Evolutionary conservation across 2,329 filamentous ascomycete genomes (phyloP), one percentile per base, ranked within the genome.

Genomic region (Penicillium sp.): DNA sequence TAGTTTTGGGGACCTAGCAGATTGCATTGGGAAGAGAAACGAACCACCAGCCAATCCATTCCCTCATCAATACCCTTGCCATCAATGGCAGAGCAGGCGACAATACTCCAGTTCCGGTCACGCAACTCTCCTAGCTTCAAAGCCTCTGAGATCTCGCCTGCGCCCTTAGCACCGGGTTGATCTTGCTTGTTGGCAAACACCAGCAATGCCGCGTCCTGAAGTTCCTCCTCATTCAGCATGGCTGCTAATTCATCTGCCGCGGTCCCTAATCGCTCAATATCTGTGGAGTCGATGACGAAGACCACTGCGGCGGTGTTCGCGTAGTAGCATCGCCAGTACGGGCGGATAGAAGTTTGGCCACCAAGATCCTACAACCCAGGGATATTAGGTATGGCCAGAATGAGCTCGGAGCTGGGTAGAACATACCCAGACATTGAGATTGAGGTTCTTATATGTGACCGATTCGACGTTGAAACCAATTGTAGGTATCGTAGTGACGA

Each of bases 161-260:
- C 94, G 2, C 93, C 94, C 77, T 96, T 96, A 46, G 94, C 93
- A 18, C 94, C 94, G 2, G 93, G 93, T 75, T 97, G 91, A 77
- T 99, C 94, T 75, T 99, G 94, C 80, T 99, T 99, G 79, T 99
- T 99, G 68, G 94, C 94, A 75, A 97, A 99, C 12, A 99, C 94
- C 52, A 99, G 79, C 52, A 99, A 79, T 23, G 91, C 87, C 13
- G 94, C 93, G 69, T 97, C 94, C 71, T 91, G 89, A 52, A 99
- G 82, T 76, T 99, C 93, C 62, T 97, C 94, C 77, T 99, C 94
- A 70, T 95, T 95, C 60, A 99, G 78, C 94, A 99, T 99, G 16
- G 92, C 90, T 54, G 88, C 84, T 53, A 99, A 79, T 77, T 99
- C 94, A 72, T 97, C 94, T 3, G 91, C 87, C 3, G 94, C 94